phyloP scores from a whole-genome alignment of 2,329 filamentous ascomycete species.

The Apiospora hydei region DNA sequence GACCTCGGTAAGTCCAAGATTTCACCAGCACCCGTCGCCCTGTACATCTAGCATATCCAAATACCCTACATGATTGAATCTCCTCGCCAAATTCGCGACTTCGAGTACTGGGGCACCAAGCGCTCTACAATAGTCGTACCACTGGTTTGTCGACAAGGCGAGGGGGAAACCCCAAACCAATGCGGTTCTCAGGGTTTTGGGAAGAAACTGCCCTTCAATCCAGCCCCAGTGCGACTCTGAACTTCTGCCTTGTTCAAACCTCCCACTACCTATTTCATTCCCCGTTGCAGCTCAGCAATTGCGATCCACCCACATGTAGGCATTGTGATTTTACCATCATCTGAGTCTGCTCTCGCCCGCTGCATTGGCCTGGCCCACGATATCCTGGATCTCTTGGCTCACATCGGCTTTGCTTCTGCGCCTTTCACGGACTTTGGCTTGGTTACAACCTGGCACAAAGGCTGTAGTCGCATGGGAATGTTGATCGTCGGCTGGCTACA shows the following conservation, averaged over 20 bases:
- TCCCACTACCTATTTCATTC: neutral
- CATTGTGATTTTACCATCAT: neutral
- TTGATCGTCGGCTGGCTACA: neutral
- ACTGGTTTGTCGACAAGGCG: neutral
- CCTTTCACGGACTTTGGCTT: neutral
- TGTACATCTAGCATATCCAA: neutral
- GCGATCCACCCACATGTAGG: neutral
- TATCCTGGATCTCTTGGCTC: neutral
- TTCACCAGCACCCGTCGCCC: neutral
- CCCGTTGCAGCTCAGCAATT: neutral
- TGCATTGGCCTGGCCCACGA: neutral
- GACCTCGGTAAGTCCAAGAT: slow-evolving; percentile 3
- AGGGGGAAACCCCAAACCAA: neutral
- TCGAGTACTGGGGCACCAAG: neutral
- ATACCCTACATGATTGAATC: neutral
- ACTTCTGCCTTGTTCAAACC: neutral
- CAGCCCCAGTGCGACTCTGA: neutral
- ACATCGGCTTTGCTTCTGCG: neutral
- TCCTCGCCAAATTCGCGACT: neutral
- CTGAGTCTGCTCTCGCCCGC: neutral
- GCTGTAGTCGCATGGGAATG: neutral
- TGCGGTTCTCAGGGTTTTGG: neutral
- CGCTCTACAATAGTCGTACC: neutral
- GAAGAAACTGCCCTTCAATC: neutral
- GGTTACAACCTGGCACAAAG: neutral